Evolutionary conservation across 768 basidiomycete species (phyloP).

Genomic region (Lentinus tigrinus): DNA sequence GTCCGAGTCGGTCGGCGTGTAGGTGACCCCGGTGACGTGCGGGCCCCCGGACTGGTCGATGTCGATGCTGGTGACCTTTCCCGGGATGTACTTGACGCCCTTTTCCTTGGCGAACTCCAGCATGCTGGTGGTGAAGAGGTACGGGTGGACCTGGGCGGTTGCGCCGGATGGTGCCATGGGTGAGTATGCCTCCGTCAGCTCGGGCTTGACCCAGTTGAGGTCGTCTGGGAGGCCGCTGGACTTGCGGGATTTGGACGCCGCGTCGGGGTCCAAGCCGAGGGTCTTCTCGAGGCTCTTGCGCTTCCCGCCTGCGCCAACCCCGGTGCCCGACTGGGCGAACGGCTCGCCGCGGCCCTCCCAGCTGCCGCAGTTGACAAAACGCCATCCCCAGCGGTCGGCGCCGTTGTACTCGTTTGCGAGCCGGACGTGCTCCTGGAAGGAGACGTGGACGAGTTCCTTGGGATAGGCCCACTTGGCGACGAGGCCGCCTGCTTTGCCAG

Average conservation of each 20-base stretch:
- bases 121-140: constrained; percentile 72
- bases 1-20: constrained; percentile 25
- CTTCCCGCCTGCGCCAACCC: constrained; percentile 31
- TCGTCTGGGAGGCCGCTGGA: constrained; percentile 31
- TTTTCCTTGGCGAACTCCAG: constrained; percentile 57
- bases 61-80: constrained; percentile 46
- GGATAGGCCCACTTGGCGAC: constrained; percentile 83
- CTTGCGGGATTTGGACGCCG: background rate
- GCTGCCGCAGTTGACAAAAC: constrained; percentile 68
- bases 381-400: constrained; percentile 77
- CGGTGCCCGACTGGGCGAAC: constrained; percentile 20
- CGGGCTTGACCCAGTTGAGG: constrained; percentile 35
- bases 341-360: constrained; percentile 67
- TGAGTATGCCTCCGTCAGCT: constrained; percentile 60
- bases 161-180: constrained; percentile 55
- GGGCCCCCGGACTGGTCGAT: constrained; percentile 28
- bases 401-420: constrained; percentile 73
- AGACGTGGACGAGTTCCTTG: constrained; percentile 64
- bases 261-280: constrained; percentile 37
- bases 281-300: constrained; percentile 57
- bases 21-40: constrained; percentile 47
- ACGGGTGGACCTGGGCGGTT: constrained; percentile 79
- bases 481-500: constrained; percentile 83
- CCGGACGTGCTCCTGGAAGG: constrained; percentile 71
- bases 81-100: constrained; percentile 49